These are phyloP conservation scores for Phytophthora kernoviae DNA, from an alignment of 352 stramenopile species.

Conservation along the genomic window DNA sequence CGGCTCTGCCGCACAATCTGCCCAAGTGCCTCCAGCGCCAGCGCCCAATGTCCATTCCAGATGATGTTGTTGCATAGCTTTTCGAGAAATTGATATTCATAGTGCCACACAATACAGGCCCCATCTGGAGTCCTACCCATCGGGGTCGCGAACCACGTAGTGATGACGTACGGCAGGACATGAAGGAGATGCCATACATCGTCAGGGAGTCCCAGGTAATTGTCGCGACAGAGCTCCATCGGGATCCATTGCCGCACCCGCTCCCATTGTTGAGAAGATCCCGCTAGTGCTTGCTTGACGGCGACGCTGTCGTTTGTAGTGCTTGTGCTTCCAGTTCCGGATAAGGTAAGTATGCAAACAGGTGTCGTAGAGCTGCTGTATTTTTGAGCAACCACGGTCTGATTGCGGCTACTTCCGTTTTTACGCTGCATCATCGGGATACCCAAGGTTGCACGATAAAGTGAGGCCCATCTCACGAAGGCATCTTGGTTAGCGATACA, in stretches of 20 bases:
- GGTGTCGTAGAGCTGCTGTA: background rate
- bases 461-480: background rate
- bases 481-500: background rate
- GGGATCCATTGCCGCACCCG: background rate
- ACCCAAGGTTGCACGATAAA: background rate
- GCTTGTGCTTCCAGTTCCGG: constrained; percentile 2
- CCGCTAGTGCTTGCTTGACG: background rate
- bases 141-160: background rate
- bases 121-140: background rate
- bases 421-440: background rate
- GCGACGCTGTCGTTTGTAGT: background rate
- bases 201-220: background rate
- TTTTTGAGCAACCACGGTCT: background rate
- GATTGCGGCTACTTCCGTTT: background rate
- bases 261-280: background rate
- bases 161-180: background rate
- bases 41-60: too few relatives aligned
- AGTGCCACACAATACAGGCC: background rate
- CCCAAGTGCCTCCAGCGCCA: too few relatives aligned
- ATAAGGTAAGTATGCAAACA: constrained; percentile 6
- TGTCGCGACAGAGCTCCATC: background rate
- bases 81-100: background rate
- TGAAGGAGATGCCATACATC: background rate
- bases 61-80: background rate
- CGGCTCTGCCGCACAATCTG: too few relatives aligned